phyloP scores from a whole-genome alignment of 129 eudicot species.

The Artemisia annua region DNA sequence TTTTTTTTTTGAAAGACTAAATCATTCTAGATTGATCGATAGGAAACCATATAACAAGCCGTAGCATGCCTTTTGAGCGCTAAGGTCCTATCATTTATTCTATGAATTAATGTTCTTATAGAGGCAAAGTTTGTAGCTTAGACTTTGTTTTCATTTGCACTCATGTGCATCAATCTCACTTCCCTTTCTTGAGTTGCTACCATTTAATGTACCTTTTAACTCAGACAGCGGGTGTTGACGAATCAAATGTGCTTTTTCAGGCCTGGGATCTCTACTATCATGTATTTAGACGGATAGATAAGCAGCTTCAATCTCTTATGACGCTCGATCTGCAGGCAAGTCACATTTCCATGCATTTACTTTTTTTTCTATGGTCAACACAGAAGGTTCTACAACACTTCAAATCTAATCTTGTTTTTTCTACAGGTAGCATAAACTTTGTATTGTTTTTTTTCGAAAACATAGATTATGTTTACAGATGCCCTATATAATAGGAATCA shows the following conservation, averaged over 20 bases:
- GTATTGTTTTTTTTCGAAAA: neutral
- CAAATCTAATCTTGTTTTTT: neutral
- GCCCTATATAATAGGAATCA: neutral
- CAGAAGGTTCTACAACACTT: neutral
- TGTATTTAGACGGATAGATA: constrained; percentile 90
- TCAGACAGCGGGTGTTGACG: constrained; percentile 5
- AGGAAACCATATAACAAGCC: neutral
- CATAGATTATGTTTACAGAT: neutral
- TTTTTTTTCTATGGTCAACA: neutral
- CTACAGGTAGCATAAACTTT: neutral
- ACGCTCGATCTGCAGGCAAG: constrained; percentile 92
- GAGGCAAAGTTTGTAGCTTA: neutral
- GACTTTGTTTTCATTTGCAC: neutral
- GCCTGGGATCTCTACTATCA: constrained; percentile 99
- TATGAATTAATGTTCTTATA: neutral
- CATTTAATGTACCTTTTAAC: neutral
- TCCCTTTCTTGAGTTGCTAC: neutral
- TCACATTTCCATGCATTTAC: constrained; percentile 14
- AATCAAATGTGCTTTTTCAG: constrained; percentile 40
- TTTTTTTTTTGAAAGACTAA: too few species aligned
- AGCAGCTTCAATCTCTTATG: constrained; percentile 85
- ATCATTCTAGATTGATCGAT: neutral
- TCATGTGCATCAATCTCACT: neutral
- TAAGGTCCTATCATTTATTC: neutral
- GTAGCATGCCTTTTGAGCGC: neutral